A percentile compares a stretch with the other conserved stretches of the same genome.
phyloP scores from a whole-genome alignment of 1,284 basidiomycete species.

The Tylopilus orsonianus region DNA sequence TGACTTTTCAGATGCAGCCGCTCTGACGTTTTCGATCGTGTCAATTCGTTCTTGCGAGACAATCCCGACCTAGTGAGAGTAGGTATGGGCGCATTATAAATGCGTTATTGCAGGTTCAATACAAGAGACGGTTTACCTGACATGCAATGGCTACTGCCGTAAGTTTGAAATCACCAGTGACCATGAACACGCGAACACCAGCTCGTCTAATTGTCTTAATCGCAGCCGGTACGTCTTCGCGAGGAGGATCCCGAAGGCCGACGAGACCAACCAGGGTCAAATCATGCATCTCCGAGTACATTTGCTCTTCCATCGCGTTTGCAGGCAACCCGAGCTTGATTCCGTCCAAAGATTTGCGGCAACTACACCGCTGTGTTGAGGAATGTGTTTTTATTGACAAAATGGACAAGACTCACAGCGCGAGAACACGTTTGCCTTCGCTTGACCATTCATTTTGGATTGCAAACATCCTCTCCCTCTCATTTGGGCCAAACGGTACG shows the following conservation, averaged over 20 bases:
- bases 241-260: slow-evolving; percentile 59
- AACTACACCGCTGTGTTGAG: slow-evolving; percentile 8
- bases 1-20: slow-evolving; percentile 11
- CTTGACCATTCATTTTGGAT: slow-evolving; percentile 55
- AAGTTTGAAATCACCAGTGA: slow-evolving; percentile 53
- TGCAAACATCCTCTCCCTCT: slow-evolving; percentile 32
- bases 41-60: slow-evolving; percentile 49
- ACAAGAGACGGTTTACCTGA: slow-evolving; percentile 32
- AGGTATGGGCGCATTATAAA: neutral
- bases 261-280: slow-evolving; percentile 57
- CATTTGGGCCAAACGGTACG: slow-evolving; percentile 35
- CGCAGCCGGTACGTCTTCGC: slow-evolving; percentile 48
- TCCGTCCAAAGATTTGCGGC: slow-evolving; percentile 33
- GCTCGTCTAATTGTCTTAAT: slow-evolving; percentile 48
- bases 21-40: slow-evolving; percentile 37
- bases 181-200: slow-evolving; percentile 52
- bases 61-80: slow-evolving; percentile 50
- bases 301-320: slow-evolving; percentile 39
- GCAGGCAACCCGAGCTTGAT: slow-evolving; percentile 28
- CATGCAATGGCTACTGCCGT: slow-evolving; percentile 48
- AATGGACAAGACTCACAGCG: slow-evolving; percentile 30
- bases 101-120: slow-evolving; percentile 42
- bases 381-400: neutral
- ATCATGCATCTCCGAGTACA: slow-evolving; percentile 38
- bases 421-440: slow-evolving; percentile 62